Evolutionary conservation across 2,329 filamentous ascomycete genomes (phyloP).

Genomic region (Curvularia spicifera): DNA sequence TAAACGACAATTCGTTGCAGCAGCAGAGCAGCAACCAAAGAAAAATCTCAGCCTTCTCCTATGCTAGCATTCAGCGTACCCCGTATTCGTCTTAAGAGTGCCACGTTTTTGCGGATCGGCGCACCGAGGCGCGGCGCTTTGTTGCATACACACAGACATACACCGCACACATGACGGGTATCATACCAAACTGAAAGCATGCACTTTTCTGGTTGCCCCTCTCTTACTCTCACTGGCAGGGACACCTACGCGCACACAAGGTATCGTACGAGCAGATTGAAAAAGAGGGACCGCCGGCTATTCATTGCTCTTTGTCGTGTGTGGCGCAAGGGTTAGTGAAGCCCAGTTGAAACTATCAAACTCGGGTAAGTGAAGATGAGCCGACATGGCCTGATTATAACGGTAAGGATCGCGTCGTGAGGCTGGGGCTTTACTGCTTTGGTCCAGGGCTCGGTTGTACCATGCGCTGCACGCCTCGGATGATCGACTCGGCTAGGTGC

Average conservation of each 20-base stretch:
- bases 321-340: neutral
- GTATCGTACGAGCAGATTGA: conserved; percentile 3
- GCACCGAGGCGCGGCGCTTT: neutral
- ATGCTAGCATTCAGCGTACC: neutral
- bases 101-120: conserved; percentile 1
- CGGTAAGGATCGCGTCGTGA: conserved; percentile 2
- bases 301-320: neutral
- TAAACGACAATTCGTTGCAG: neutral
- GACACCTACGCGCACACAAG: neutral
- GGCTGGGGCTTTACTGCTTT: conserved; percentile 7
- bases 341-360: conserved; percentile 2
- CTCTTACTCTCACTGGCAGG: neutral
- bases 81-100: neutral
- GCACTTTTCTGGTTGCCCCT: neutral
- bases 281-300: conserved; percentile 1
- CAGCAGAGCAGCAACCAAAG: neutral
- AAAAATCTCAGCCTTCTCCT: neutral
- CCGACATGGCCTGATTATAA: conserved; percentile 19
- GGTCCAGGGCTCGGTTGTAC: conserved; percentile 1
- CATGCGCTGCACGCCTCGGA: conserved; percentile 15
- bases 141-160: neutral
- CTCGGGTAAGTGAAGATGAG: conserved; percentile 13
- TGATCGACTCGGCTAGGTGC: conserved; percentile 7
- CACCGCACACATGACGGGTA: neutral
- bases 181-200: neutral